Evolutionary conservation across 768 basidiomycete genomes (phyloP), one percentile per base, ranked within the genome.

Genomic region (Suillus subaureus): DNA sequence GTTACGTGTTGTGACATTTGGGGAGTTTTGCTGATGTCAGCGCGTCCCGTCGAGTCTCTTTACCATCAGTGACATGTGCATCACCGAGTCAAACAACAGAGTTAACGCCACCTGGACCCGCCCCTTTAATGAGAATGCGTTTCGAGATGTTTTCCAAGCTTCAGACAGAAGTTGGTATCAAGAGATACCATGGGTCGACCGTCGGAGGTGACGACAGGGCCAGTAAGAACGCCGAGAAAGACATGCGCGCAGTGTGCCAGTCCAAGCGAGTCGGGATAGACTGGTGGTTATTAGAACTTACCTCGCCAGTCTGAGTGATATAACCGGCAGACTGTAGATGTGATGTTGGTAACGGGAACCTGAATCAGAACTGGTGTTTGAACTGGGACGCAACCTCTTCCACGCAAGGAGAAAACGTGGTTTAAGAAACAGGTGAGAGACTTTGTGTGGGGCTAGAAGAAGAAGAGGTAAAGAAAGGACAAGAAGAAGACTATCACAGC

Each of bases 151-250:
- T 78, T 52, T 79, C 79, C 37, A 94, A 87, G 68, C 89, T 89
- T 88, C 93, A 98, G 33, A 98, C 79, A 97, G 6, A 97, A 87
- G 69, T 94, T 87, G 37, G 96, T 96, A 74, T 98, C 97, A n/a
- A 97, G 83, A 23, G 94, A 93, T 13, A n/a, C n/a, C n/a, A n/a
- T n/a, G n/a, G n/a, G n/a, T n/a, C n/a, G n/a, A n/a, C n/a, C 91
- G 95, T 82, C 8, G 89, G 88, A 7, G 85, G 70, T 7, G 91
- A 88, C 88, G 92, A 95, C 2, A 86, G 80, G 21, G 62, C 15
- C 11, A 64, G 61, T 4, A 61, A 63, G 64, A 77, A 77, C 2
- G 74, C 66, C 12, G 98, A 82, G 13, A 92, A 87, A 70, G 89
- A 85, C 93, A n/a, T n/a, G n/a, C n/a, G n/a, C n/a, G n/a, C n/a